Evolutionary conservation across 140 eudicot genomes (phyloP), one percentile per base, ranked within the genome.

Genomic region (Cichorium intybus): DNA sequence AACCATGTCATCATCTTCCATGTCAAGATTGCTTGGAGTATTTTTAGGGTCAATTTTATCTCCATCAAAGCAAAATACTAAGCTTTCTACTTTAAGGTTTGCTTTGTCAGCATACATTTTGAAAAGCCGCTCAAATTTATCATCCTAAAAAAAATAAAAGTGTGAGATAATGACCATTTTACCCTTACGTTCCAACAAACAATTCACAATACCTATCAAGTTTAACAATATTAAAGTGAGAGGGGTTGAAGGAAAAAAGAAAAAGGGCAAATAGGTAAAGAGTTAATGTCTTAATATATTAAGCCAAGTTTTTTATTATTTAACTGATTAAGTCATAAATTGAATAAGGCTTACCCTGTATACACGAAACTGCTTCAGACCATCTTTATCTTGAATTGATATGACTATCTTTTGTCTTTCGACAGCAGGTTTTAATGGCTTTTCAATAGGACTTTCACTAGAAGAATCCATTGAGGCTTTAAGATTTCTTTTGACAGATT

Each of bases 1-100:
- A 39, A 93, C 71, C 39, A 88, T 79, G 72, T 93, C 99, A 28
- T 84, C 77, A n/a, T 88, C 99, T 72, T 93, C 99, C 99, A 93
- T 85, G n/a, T 73, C 99, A n/a, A 93, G 90, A 62, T 81, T 70
- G 26, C 72, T 71, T 23, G 99, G 99, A 24, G 99, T 93, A 56
- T 81, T 69, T 26, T 74, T 17, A 21, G 95, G 94, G 76, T 78
- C 63, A 24, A 93, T 71, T 82, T 84, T 93, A 31, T 93, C 99
- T 17, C 99, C 99, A 60, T 93, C 99, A 56, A 93, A 93, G 64
- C 62, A 51, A 39, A 93, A 93, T 9, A 80, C 95, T 11, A 93
- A 56, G 14, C 20, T 81, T 50, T 79, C 72, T 55, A 83, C 43
- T 53, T 81, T 90, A 26, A 60, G 63, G 68, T 88, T 88, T 20